Evolutionary conservation across 768 basidiomycete genomes (phyloP).

Genomic region (Mycena galericulata): DNA sequence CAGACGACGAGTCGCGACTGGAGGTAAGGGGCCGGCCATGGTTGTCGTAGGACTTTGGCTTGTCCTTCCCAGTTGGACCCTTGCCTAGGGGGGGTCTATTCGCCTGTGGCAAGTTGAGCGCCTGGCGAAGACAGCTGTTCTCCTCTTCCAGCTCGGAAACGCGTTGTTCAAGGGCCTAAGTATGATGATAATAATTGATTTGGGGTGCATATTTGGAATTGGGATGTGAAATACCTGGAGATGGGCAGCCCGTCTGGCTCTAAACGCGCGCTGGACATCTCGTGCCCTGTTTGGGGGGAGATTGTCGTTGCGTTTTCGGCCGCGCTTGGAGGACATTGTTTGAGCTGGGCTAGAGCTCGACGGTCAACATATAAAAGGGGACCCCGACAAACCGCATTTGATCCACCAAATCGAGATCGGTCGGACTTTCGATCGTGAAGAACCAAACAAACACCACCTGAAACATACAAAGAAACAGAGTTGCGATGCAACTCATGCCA

Average conservation of each 20-base stretch:
- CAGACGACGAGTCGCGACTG: conserved; percentile 57
- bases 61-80: conserved; percentile 91
- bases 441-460: too few species aligned
- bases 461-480: too few species aligned
- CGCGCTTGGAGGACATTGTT: conserved; percentile 87
- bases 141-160: conserved; percentile 89
- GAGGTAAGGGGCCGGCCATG: conserved; percentile 48
- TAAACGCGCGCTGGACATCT: conserved; percentile 91
- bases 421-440: too few species aligned
- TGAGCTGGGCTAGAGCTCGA: conserved; percentile 46
- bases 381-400: conserved; percentile 32
- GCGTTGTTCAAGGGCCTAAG: conserved; percentile 79
- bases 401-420: conserved; percentile 19
- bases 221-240: conserved; percentile 67
- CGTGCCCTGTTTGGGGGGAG: conserved; percentile 86
- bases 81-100: conserved; percentile 80
- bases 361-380: conserved; percentile 56
- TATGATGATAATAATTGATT: conserved; percentile 40
- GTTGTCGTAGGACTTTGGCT: conserved; percentile 65
- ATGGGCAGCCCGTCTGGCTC: conserved; percentile 89
- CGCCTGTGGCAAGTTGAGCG: conserved; percentile 80
- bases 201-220: conserved; percentile 23
- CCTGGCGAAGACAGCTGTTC: conserved; percentile 78
- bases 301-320: conserved; percentile 85
- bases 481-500: too few species aligned